phyloP scores from a whole-genome alignment of 2,329 filamentous ascomycete genomes.

The Triangularia setosa region DNA sequence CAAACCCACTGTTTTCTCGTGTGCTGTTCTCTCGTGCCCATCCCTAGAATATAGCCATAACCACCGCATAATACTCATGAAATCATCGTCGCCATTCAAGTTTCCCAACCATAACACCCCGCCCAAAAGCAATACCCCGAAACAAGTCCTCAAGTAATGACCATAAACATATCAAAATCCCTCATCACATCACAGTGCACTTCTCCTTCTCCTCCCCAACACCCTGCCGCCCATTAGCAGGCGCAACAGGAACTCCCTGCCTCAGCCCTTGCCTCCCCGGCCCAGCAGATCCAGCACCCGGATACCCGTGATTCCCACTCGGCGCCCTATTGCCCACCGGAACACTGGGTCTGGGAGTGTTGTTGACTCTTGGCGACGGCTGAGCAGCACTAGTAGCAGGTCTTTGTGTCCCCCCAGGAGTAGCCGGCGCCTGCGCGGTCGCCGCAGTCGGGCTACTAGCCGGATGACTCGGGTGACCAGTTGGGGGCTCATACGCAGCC shows the following conservation, averaged over 20 bases:
- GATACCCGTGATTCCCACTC: background rate
- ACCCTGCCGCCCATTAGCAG: constrained; percentile 19
- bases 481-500: constrained; percentile 48
- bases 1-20: background rate
- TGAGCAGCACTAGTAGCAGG: constrained; percentile 2
- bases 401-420: constrained; percentile 7
- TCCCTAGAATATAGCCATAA: background rate
- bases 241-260: constrained; percentile 25
- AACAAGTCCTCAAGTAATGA: background rate
- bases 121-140: background rate
- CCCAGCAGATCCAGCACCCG: constrained; percentile 19
- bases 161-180: background rate
- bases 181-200: constrained; percentile 45
- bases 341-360: background rate
- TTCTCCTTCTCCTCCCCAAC: constrained; percentile 31
- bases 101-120: background rate
- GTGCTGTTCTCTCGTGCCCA: background rate
- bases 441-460: constrained; percentile 33
- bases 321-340: background rate
- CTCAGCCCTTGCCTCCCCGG: constrained; percentile 11
- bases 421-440: constrained; percentile 4
- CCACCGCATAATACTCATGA: background rate
- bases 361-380: constrained; percentile 19
- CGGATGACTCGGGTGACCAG: constrained; percentile 48
- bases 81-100: background rate